phyloP scores from a whole-genome alignment of 106 monocot species.

The Dendrobium nobile region DNA sequence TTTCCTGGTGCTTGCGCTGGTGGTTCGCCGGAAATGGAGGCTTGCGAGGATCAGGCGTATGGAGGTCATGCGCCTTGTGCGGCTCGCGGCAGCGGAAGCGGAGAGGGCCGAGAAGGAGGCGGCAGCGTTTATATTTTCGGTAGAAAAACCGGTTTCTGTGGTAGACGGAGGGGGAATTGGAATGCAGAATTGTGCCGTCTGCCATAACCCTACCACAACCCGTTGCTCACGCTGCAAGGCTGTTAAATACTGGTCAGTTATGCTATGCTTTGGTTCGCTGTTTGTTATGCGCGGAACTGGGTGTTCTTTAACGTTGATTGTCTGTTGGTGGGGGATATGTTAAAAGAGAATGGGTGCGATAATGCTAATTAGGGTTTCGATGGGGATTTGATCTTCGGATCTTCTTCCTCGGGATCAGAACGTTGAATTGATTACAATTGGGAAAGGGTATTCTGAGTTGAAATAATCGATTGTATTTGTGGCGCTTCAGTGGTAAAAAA shows the following conservation, averaged over 20 bases:
- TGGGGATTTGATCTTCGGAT: not conserved
- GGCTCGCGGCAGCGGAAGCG: constrained; percentile 11
- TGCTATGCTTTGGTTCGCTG: not conserved
- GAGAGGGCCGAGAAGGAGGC: constrained; percentile 11
- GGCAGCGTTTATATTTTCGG: not conserved
- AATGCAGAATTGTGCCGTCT: constrained; percentile 3
- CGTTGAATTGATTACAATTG: not conserved
- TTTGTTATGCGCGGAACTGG: not conserved
- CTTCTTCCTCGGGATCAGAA: not conserved
- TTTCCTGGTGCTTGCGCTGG: not conserved
- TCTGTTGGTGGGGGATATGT: not conserved
- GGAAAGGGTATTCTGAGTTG: not conserved
- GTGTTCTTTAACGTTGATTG: not conserved
- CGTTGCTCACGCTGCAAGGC: constrained; percentile 13
- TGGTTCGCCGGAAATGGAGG: constrained; percentile 9
- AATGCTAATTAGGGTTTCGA: not conserved
- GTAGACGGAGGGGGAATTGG: not conserved
- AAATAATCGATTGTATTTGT: not conserved
- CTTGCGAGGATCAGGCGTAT: not conserved
- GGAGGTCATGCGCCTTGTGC: constrained; percentile 5
- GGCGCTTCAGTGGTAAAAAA: not conserved
- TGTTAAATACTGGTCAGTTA: constrained; percentile 8
- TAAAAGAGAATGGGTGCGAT: not conserved
- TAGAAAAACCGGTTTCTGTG: not conserved
- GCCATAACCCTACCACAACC: constrained; percentile 9